Percentiles rank a stretch among this genome's conserved stretches.
Evolutionary conservation across 768 basidiomycete genomes (phyloP).

Genomic region (Macrolepiota albuminosa): DNA sequence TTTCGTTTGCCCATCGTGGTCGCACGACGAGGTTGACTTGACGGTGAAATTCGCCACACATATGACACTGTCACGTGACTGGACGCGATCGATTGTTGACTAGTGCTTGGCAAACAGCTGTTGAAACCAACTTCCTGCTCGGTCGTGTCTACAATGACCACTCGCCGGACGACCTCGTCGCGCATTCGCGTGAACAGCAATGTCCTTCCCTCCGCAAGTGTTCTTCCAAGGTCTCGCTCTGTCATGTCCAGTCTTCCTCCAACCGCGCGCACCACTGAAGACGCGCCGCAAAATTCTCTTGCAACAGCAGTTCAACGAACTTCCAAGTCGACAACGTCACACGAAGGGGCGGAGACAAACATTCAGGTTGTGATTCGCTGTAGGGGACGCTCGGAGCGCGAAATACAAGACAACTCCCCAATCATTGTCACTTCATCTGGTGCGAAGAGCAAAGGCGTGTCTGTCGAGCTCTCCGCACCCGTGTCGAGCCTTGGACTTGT

Average conservation of each 20-base stretch:
- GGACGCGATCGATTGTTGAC: conserved; percentile 20
- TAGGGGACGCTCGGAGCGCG: conserved; percentile 79
- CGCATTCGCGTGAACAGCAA: conserved; percentile 36
- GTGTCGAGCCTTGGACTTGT: conserved; percentile 69
- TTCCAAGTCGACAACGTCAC: conserved; percentile 14
- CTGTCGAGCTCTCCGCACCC: conserved; percentile 73
- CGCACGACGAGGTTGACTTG: background rate
- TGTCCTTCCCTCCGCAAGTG: conserved; percentile 20
- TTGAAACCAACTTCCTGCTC: background rate
- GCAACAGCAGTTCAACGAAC: conserved; percentile 12
- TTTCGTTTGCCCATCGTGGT: conserved; percentile 82
- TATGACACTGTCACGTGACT: conserved; percentile 28
- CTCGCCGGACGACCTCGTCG: conserved; percentile 52
- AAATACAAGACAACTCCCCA: conserved; percentile 82
- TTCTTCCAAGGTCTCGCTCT: conserved; percentile 42
- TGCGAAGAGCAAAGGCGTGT: conserved; percentile 69
- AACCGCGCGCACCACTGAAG: conserved; percentile 24
- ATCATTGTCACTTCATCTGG: conserved; percentile 80
- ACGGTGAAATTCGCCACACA: conserved; percentile 3
- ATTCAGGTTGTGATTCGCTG: conserved; percentile 94
- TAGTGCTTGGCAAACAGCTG: conserved; percentile 4
- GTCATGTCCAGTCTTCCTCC: conserved; percentile 39
- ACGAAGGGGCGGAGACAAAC: conserved; percentile 65
- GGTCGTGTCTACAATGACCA: conserved; percentile 43
- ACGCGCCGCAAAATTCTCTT: conserved; percentile 9